Percentiles rank a stretch among this genome's conserved stretches.
Evolutionary conservation across 2,329 filamentous ascomycete species (phyloP).

Genomic region (Aspergillus bombycis): DNA sequence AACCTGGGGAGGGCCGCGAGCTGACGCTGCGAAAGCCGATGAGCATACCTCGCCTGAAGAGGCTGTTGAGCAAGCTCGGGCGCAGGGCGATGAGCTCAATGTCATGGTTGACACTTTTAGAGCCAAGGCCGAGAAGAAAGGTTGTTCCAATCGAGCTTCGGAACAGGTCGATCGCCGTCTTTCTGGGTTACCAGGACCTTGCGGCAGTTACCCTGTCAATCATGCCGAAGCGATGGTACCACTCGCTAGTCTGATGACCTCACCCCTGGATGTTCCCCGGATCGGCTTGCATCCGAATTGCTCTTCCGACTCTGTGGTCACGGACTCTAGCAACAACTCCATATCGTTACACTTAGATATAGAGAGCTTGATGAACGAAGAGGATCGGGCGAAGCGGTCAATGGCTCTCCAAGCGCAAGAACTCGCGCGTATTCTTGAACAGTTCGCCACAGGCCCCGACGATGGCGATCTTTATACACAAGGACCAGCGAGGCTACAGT

Average conservation of each 20-base stretch:
- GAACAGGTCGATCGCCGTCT: conserved; percentile 78
- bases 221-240: conserved; percentile 65
- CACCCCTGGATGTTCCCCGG: conserved; percentile 50
- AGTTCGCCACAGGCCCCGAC: conserved; percentile 2
- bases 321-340: conserved; percentile 59
- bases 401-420: conserved; percentile 60
- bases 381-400: conserved; percentile 74
- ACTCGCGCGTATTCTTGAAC: conserved; percentile 18
- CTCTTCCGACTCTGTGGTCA: conserved; percentile 71
- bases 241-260: conserved; percentile 53
- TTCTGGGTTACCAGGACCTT: conserved; percentile 64
- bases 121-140: conserved; percentile 43
- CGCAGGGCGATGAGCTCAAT: conserved; percentile 83
- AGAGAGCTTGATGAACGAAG: conserved; percentile 76
- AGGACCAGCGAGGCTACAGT: not conserved
- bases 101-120: conserved; percentile 85
- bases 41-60: conserved; percentile 74
- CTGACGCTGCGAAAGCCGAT: conserved; percentile 83
- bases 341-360: conserved; percentile 69
- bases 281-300: conserved; percentile 58
- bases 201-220: conserved; percentile 72
- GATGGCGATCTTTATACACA: not conserved
- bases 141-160: conserved; percentile 71
- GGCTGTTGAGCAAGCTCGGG: conserved; percentile 79
- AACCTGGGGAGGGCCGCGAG: conserved; percentile 93